Base-by-base conservation (phyloP, 1,284 basidiomycete species). In the Amylostereum areolatum region DNA sequence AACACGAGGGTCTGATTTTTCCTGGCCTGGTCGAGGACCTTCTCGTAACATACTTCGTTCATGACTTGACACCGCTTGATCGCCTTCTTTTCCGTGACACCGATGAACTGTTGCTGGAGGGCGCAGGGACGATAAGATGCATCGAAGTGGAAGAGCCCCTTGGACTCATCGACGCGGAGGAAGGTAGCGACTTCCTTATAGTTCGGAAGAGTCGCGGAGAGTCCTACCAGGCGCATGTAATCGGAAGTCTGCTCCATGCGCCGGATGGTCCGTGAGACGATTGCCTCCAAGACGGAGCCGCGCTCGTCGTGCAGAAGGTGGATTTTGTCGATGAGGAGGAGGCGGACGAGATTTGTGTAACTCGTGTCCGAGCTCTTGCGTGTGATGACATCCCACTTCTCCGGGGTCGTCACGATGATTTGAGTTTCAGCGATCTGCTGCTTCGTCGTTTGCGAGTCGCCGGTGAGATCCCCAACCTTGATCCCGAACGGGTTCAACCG, bases 381-480 rank as follows among this genome's bases (percentile, higher is more conserved):
- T 29, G 94, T 98, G 66, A 99, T 97, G 59, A 98, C 95, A 61
- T 99, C 97, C 93, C 94, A 99, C 68, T 99, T 99, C 71, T 99
- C 97, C 0, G 97, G 97, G 0, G 97, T 99, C 0, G 96, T 98
- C 56, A 99, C 95, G 65, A 99, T 98, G 62, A 99, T 92, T 65
- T 99, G 96, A 0, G 97, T 98, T 66, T 97, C 92, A 3, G 93
- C 73, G 53, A 99, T 98, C 66, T 99, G 96, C 56, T 93, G 86
- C 69, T 99, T 99, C 52, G 96, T 99, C 79, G 99, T 88, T 75
- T 98, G 96, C 37, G 90, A 84, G 68, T 99, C 97, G 40, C 97
- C 97, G 0, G 97, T 99, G 48, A 99, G 77, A 66, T 99, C 96
- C 37, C 92, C 92, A 49, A 99, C 90, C 56, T 83, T 88, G 69